Evolutionary conservation across 2,329 filamentous ascomycete genomes (phyloP).

Genomic region (Metarhizium robertsii): DNA sequence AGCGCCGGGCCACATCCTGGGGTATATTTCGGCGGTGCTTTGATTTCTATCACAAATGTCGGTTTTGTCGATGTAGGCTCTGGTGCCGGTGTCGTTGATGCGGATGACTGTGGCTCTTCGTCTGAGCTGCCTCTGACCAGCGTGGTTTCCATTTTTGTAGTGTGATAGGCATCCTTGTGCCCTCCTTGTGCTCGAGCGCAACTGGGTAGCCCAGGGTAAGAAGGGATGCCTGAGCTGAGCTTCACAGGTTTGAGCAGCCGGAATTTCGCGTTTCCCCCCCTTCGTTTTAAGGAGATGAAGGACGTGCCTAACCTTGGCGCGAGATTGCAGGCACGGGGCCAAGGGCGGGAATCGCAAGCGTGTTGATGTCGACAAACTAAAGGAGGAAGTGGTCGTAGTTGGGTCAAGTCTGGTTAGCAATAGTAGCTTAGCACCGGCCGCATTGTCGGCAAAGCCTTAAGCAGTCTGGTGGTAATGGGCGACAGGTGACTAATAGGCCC

Average conservation of each 20-base stretch:
- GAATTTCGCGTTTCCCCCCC: no score
- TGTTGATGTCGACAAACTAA: no score
- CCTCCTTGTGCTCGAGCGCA: background rate
- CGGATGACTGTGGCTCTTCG: background rate
- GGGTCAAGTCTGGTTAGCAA: no score
- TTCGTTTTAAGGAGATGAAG: no score
- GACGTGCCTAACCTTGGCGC: no score
- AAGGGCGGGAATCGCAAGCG: no score
- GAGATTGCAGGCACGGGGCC: no score
- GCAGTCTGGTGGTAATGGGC: no score
- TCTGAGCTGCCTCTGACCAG: background rate
- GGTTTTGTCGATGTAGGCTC: background rate
- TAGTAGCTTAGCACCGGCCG: no score
- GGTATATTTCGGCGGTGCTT: slow-evolving; percentile 24
- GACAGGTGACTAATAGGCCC: no score
- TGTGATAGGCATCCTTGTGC: slow-evolving; percentile 1
- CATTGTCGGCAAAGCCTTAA: no score
- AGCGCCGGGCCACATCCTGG: slow-evolving; percentile 39
- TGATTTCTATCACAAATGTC: slow-evolving; percentile 2
- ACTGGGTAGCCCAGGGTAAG: background rate
- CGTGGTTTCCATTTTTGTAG: background rate
- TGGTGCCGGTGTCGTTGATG: background rate
- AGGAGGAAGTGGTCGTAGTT: no score
- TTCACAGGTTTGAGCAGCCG: background rate
- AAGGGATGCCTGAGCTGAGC: background rate